phyloP scores from a whole-genome alignment of 352 stramenopile genomes.

The Thalassiosira exigua region DNA sequence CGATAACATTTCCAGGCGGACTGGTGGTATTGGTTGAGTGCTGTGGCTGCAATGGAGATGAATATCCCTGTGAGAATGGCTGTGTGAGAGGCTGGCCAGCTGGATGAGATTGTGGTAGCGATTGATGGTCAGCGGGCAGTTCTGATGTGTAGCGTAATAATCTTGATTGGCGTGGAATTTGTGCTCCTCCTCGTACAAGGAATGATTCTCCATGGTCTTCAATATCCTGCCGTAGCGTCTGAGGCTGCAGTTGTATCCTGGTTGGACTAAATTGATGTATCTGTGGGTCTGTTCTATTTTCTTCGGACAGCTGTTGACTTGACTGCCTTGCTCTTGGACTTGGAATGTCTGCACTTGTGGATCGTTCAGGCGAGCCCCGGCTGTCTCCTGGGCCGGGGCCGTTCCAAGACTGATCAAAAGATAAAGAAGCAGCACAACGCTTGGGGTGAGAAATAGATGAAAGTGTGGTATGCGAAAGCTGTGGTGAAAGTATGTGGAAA shows the following conservation, averaged over 20 bases:
- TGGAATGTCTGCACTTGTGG: slow-evolving; percentile 8
- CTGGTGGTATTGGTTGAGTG: slow-evolving; percentile 14
- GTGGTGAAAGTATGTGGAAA: too few relatives aligned
- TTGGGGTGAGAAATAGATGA: too few relatives aligned
- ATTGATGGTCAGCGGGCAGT: slow-evolving; percentile 1
- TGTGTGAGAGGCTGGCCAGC: slow-evolving; percentile 5
- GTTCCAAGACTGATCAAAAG: slow-evolving; percentile 52
- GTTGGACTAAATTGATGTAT: too few relatives aligned
- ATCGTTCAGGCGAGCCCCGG: slow-evolving; percentile 9
- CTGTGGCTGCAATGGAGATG: slow-evolving; percentile 10
- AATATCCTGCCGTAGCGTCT: slow-evolving; percentile 4
- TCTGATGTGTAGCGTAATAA: slow-evolving; percentile 33
- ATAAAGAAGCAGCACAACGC: too few relatives aligned
- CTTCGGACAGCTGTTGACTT: too few relatives aligned
- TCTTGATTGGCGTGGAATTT: slow-evolving; percentile 36
- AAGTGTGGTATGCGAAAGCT: too few relatives aligned
- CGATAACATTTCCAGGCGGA: too few relatives aligned
- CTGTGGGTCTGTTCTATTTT: slow-evolving; percentile 11
- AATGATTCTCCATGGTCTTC: slow-evolving; percentile 10
- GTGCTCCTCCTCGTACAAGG: slow-evolving; percentile 22
- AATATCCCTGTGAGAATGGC: slow-evolving; percentile 23
- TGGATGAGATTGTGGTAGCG: slow-evolving; percentile 37
- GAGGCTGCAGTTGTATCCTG: slow-evolving; percentile 3
- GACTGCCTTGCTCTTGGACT: neutral
- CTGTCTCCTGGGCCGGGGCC: slow-evolving; percentile 42